Base-by-base conservation (phyloP, 2,329 filamentous ascomycete species). In the Fusarium neocosmosporiellum region DNA sequence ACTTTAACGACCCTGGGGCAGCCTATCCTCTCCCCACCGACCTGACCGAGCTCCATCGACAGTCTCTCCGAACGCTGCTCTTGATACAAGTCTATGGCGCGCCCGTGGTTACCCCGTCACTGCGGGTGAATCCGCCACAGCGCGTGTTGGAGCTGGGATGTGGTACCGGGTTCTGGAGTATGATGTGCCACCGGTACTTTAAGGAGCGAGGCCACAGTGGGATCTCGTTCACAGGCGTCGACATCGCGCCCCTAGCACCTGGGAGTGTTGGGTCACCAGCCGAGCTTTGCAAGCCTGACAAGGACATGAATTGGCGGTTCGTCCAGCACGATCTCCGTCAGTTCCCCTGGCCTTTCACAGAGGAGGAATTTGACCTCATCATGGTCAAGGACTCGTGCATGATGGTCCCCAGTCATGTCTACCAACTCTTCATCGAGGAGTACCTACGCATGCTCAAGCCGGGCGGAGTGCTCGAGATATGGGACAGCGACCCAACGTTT, bases 21-120 rank as follows among this genome's bases (percentile, higher is more conserved):
- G 84, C 90, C 9, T 98, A 98, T 77, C 94, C 94, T n/a, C 86
- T 98, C 3, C 96, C 96, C 41, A 92, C 93, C 83, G 96, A 98
- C 83, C 88, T 98, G 43, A 86, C 92, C 43, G 95, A 98, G 83
- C 88, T 97, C 57, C 94, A 98, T 82, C 90, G 95, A 65, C 95
- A 98, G 82, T 95, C 91, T 55, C 86, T 98, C 64, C 91, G 94
- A 67, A 97, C 95, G 0, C 87, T 97, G 74, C 88, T 98, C 70
- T 87, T 95, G 59, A 92, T 94, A 74, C 91, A 94, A 78, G 89
- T 97, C 36, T 95, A 96, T 77, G 94, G 94, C 50, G 90, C 90
- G 13, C 93, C 94, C 0, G 88, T 96, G 64, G 95, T 93, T 82
- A 93, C 92, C 10, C 91, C 92, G 1, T 86, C 86, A 33, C 87